These are phyloP conservation scores for Phytophthora megakarya DNA, from an alignment of 352 stramenopile species.

Conservation along the genomic window DNA sequence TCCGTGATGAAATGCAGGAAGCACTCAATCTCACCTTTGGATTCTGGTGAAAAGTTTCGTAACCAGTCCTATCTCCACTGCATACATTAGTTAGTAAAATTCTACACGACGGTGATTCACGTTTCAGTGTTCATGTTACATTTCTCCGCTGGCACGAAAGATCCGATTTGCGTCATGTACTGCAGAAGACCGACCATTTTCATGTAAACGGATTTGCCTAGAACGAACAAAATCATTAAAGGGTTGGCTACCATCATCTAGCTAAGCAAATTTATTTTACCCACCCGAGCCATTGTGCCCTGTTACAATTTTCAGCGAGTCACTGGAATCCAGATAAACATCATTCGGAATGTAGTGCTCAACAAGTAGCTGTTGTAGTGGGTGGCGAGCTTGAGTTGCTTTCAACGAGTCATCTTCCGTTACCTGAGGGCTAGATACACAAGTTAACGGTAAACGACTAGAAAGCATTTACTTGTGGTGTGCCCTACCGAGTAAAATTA, in stretches of 20 bases:
- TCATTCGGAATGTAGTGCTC: constrained; percentile 88
- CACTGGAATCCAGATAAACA: constrained; percentile 45
- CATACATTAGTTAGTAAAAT: constrained; percentile 9
- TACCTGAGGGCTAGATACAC: constrained; percentile 47
- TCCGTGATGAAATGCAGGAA: neutral
- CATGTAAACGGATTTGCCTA: constrained; percentile 88
- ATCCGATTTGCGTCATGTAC: constrained; percentile 87
- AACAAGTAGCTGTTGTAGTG: constrained; percentile 84
- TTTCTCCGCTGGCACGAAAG: constrained; percentile 76
- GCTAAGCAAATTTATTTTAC: neutral
- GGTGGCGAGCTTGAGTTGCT: constrained; percentile 69
- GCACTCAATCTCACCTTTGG: constrained; percentile 53
- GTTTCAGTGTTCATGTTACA: constrained; percentile 30
- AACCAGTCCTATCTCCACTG: constrained; percentile 77
- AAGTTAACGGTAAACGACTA: too few relatives aligned
- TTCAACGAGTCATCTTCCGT: constrained; percentile 53
- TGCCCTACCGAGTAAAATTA: constrained; percentile 69
- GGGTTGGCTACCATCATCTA: neutral
- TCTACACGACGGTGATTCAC: neutral
- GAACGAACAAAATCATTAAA: neutral
- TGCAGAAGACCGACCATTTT: constrained; percentile 87
- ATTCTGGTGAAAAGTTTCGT: constrained; percentile 83
- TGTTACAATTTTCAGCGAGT: constrained; percentile 72
- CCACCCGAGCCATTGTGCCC: constrained; percentile 87
- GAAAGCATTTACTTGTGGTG: too few relatives aligned